Base-by-base conservation (phyloP, 1,284 basidiomycete genomes). In the Lignosus rhinocerotis region DNA sequence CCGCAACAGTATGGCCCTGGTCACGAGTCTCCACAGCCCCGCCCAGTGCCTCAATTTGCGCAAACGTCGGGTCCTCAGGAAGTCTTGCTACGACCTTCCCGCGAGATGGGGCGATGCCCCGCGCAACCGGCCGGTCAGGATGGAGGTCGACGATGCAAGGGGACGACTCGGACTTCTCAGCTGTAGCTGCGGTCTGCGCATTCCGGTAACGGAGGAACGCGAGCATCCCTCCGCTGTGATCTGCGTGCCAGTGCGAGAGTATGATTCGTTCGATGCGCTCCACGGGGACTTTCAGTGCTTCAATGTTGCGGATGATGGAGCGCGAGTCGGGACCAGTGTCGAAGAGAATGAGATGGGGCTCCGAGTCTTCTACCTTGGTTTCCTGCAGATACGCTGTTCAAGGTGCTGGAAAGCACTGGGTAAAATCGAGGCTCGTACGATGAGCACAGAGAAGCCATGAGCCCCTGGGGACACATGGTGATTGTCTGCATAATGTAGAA, bases 211-310 rank as follows among this genome's bases (percentile, higher is more conserved):
- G 72, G 5, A 90, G 76, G 65, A 86, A 87, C 41, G 83, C 84
- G 59, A 83, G 80, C 43, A 90, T 73, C 7, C 89, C 86, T 53
- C 88, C 90, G 14, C 89, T 90, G 73, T 94, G 91, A 68, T 94
- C 92, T 49, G 82, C 78, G 70, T 93, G 92, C 91, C 92, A 94
- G 70, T 94, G 92, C 1, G 89, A 92, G 12, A 87, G 80, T 19
- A 92, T 76, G 42, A 93, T 76, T 31, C 85, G 80, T 42, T 85
- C 82, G 60, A 94, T 79, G 43, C 76, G 71, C 34, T 79, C 74
- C 6, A 84, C 71, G 4, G 80, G 80, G 1, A 84, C 69, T 19
- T 84, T 76, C 78, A 93, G 79, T 2, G 86, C 82, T 7, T 73
- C 71, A 25, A 87, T 72, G 70, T 93, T 94, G 53, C 90, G 83